phyloP scores from a whole-genome alignment of 2,329 filamentous ascomycete species.

The Fusarium sambucinum region DNA sequence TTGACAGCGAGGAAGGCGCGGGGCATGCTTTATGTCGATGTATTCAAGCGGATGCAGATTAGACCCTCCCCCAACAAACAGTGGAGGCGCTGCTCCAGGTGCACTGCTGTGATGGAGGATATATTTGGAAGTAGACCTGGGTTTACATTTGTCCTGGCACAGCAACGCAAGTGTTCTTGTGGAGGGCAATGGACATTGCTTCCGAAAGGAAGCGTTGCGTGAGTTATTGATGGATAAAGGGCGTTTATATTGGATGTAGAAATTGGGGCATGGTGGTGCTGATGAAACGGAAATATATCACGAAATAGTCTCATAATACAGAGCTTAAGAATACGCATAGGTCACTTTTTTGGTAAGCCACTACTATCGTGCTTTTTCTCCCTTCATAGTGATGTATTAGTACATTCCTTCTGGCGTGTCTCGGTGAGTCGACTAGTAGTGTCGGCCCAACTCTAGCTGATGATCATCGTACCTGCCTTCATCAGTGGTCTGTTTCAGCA shows the following conservation, averaged over 20 bases:
- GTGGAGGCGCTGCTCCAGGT: constrained; percentile 64
- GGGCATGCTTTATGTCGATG: constrained; percentile 60
- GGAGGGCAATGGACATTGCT: constrained; percentile 66
- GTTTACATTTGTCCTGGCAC: constrained; percentile 65
- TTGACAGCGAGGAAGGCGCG: constrained; percentile 55
- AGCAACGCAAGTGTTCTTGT: constrained; percentile 68
- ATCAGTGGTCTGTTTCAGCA: neutral
- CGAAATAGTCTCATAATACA: neutral
- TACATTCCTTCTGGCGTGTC: neutral
- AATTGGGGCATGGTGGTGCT: constrained; percentile 1
- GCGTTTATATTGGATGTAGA: constrained; percentile 2
- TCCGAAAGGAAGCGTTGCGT: constrained; percentile 48
- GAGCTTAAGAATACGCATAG: neutral
- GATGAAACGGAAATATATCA: neutral
- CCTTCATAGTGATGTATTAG: neutral
- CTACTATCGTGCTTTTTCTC: neutral
- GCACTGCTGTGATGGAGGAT: constrained; percentile 75
- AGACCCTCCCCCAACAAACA: constrained; percentile 43
- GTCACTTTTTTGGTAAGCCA: neutral
- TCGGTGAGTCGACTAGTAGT: too few relatives aligned
- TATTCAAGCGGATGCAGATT: constrained; percentile 71
- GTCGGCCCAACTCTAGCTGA: neutral
- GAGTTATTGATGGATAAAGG: constrained; percentile 6
- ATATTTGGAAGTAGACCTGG: constrained; percentile 61
- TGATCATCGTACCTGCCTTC: neutral